Evolutionary conservation across 2,329 filamentous ascomycete genomes (phyloP), one percentile per base, ranked within the genome.

Genomic region (Stachybotrys elegans): DNA sequence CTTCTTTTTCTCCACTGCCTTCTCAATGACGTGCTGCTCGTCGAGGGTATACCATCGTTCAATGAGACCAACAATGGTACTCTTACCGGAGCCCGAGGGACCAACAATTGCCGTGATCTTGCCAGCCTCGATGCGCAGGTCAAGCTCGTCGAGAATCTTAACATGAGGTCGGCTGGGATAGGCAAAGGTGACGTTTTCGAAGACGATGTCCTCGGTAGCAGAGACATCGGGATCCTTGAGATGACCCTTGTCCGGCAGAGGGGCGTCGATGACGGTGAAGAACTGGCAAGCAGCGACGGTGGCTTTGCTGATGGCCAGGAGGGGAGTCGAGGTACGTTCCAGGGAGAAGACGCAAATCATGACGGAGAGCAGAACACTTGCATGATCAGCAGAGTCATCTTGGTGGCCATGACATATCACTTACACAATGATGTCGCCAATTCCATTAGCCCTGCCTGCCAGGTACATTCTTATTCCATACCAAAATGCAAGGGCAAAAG

Each of bases 61-160:
- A 4, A 89, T 68, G 3, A 90, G 65, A 0, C 81, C 83, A 1
- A 88, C 78, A 21, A 89, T 79, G 0, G 86, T 90, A 41, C 81
- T 86, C 60, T 90, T 91, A 1, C 86, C 86, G 5, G 77, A 82
- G 0, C 86, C 86, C 3, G 82, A 86, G 1, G 83, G 78, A 0
- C 86, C 86, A 17, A 90, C 85, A 16, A 90, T 83, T 3, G 86
- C 86, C 1, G 84, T 88, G 3, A 83, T 75, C 55, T 86, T 84
- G 17, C 83, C 82, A 7, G 77, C 71, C 47, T 77, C 70, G 44
- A 88, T 77, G 1, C 61, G 67, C 8, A 87, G 62, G 52, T 75
- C 71, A 3, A 88, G 60, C 3, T 72, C 65, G 51, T 85, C 73
- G 2, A 88, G 62, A 0, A 88, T 78, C 53, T 79, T 79, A 48